These are phyloP conservation scores for Aspergillus carlsbadensis DNA, from an alignment of 495 filamentous ascomycete species.

Conservation along the genomic window DNA sequence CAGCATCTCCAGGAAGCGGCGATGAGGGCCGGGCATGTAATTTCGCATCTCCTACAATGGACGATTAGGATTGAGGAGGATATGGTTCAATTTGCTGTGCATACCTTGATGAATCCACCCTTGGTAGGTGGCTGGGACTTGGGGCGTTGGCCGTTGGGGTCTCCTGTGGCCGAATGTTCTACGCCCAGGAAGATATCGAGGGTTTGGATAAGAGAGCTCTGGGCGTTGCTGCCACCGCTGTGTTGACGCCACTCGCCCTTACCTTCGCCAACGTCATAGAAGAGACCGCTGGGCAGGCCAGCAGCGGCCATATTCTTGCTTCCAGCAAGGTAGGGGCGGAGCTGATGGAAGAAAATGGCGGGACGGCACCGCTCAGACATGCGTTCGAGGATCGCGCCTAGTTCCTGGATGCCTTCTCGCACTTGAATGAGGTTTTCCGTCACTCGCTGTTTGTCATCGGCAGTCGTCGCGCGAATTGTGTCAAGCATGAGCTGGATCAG, in stretches of 20 bases:
- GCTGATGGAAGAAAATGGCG: constrained; percentile 83
- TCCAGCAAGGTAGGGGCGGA: constrained; percentile 89
- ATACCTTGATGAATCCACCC: constrained; percentile 34
- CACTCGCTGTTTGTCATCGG: constrained; percentile 63
- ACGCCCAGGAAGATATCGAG: constrained; percentile 88
- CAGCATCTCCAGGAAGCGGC: constrained; percentile 78
- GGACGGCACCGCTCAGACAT: constrained; percentile 92
- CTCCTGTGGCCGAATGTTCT: constrained; percentile 83
- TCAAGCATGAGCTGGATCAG: constrained; percentile 82
- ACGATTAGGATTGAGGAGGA: not conserved
- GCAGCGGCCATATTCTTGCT: constrained; percentile 96
- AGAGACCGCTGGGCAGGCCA: constrained; percentile 80
- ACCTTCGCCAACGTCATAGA: constrained; percentile 78
- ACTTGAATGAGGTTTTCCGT: constrained; percentile 69
- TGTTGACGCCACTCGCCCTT: constrained; percentile 70
- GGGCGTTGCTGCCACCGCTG: constrained; percentile 89
- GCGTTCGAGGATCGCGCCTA: constrained; percentile 67
- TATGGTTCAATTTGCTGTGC: not conserved
- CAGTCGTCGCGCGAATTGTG: constrained; percentile 69
- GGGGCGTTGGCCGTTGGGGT: constrained; percentile 42
- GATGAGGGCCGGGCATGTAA: constrained; percentile 95
- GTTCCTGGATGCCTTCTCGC: constrained; percentile 76
- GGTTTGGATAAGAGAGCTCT: constrained; percentile 90
- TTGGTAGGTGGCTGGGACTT: constrained; percentile 14
- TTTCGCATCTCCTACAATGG: constrained; percentile 74